These are phyloP conservation scores for Aschersonia sp. DNA, from an alignment of 2,329 filamentous ascomycete genomes.

Conservation along the genomic window DNA sequence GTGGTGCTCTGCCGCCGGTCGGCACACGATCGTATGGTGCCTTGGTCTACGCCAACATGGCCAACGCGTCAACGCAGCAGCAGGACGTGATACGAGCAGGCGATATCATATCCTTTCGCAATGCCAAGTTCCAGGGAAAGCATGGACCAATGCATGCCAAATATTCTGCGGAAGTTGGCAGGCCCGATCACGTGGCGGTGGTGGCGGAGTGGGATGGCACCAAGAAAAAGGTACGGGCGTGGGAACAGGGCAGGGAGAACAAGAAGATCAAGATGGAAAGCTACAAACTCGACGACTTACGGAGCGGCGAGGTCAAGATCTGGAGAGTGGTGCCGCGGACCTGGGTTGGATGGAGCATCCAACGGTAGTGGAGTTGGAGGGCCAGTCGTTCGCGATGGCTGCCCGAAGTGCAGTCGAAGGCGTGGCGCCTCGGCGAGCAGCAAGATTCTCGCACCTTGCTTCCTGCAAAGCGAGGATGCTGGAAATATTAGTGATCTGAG, in stretches of 20 bases:
- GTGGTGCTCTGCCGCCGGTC: slow-evolving; percentile 64
- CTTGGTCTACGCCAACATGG: slow-evolving; percentile 85
- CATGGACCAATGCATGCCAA: slow-evolving; percentile 92
- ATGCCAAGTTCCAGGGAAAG: slow-evolving; percentile 89
- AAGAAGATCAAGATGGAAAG: slow-evolving; percentile 91
- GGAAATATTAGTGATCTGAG: too few species aligned
- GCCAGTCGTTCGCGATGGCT: slow-evolving; percentile 1
- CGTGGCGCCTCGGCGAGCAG: slow-evolving; percentile 1
- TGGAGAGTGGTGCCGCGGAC: slow-evolving; percentile 87
- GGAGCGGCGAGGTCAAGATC: slow-evolving; percentile 89
- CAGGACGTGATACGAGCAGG: slow-evolving; percentile 87
- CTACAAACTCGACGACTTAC: slow-evolving; percentile 82
- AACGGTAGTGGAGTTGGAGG: slow-evolving; percentile 31
- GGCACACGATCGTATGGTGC: slow-evolving; percentile 86
- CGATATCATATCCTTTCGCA: slow-evolving; percentile 85
- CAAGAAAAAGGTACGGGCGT: slow-evolving; percentile 91
- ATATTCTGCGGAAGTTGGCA: slow-evolving; percentile 78
- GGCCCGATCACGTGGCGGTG: slow-evolving; percentile 75
- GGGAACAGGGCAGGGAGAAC: slow-evolving; percentile 88
- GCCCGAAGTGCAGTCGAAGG: slow-evolving; percentile 2
- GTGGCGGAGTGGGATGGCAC: slow-evolving; percentile 97
- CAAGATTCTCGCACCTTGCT: too few species aligned
- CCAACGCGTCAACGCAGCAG: slow-evolving; percentile 81
- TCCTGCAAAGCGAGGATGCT: too few species aligned
- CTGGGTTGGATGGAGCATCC: slow-evolving; percentile 79